Percentiles rank a stretch among this genome's conserved stretches.
Evolutionary conservation across 148 eudicot species (phyloP).

Genomic region (Cornus controversa): DNA sequence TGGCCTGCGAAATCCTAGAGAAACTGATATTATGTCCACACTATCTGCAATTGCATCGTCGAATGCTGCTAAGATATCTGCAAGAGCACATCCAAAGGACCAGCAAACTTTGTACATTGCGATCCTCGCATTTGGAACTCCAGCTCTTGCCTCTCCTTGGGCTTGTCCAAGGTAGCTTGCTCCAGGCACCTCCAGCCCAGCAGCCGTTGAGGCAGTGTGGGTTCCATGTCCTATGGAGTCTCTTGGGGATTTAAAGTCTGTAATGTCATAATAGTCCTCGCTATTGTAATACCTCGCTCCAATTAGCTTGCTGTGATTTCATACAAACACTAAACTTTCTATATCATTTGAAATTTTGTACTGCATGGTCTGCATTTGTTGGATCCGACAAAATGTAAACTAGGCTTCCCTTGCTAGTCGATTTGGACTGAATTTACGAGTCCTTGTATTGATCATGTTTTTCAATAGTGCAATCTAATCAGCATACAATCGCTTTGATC

Average conservation of each 20-base stretch:
- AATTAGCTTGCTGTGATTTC: constrained; percentile 15
- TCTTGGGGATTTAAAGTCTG: constrained; percentile 15
- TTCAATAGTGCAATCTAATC: too few relatives aligned
- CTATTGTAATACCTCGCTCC: constrained; percentile 22
- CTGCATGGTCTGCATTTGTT: neutral
- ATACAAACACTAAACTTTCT: too few relatives aligned
- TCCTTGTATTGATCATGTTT: too few relatives aligned
- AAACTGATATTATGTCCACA: constrained; percentile 17
- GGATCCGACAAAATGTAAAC: neutral
- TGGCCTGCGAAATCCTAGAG: constrained; percentile 8
- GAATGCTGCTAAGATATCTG: constrained; percentile 17
- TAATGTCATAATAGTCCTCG: neutral
- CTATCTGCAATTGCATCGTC: constrained; percentile 22
- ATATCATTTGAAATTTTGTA: too few relatives aligned
- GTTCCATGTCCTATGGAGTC: constrained; percentile 15
- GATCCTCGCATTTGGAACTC: constrained; percentile 14
- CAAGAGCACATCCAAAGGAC: neutral
- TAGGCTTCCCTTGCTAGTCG: too few relatives aligned
- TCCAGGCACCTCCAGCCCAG: constrained; percentile 13
- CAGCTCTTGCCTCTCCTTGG: constrained; percentile 9
- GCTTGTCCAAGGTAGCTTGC: constrained; percentile 12
- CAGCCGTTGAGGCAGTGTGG: constrained; percentile 19
- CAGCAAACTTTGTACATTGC: constrained; percentile 20
- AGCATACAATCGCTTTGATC: too few relatives aligned
- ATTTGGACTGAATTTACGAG: neutral